Evolutionary conservation across 78 protist genomes (phyloP), one percentile per base, ranked within the genome.

Genomic region (Acrasis kona): DNA sequence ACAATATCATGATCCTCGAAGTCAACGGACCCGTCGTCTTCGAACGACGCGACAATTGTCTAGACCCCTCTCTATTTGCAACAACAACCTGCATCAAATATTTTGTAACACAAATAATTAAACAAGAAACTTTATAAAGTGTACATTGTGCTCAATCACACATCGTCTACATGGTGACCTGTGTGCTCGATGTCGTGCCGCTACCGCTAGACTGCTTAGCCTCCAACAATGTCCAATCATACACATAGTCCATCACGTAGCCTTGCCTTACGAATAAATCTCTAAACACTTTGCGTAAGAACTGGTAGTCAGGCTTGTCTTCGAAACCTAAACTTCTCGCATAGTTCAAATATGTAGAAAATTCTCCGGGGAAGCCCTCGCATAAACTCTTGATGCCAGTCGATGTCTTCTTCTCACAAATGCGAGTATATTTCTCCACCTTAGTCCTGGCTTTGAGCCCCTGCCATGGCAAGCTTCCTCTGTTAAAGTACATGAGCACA

Each of bases 401-500:
- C 61, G 19, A 10, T 32, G 79, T 70, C 67, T 87, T 87, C 34
- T 77, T 79, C 36, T 82, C 78, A 77, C 82, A 30, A 28, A 79
- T 79, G 9, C 30, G 70, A 9, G 31, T 30, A 37, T 80, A 81
- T 72, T 80, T 81, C 27, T 81, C 75, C 7, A 79, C 70, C 57
- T 81, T 81, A 8, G 78, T 77, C 65, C 66, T 77, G 6, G 93
- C 92, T 30, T 83, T 83, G 64, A 89, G 70, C 9, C 93, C 93
- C 65, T 89, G 93, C 93, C 93, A 89, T 29, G 93, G 93, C 31
- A 89, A 70, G 36, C 12, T 2, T 3, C 93, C 93, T 10, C 79
- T 80, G 28, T 69, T 32, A 29, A 90, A 70, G 73, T 84, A 90
- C 41, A 90, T 0, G 6, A 88, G n/a, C 19, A 90, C 57, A 42